phyloP scores from a whole-genome alignment of 2,329 filamentous ascomycete genomes.

The Colletotrichum tanaceti region DNA sequence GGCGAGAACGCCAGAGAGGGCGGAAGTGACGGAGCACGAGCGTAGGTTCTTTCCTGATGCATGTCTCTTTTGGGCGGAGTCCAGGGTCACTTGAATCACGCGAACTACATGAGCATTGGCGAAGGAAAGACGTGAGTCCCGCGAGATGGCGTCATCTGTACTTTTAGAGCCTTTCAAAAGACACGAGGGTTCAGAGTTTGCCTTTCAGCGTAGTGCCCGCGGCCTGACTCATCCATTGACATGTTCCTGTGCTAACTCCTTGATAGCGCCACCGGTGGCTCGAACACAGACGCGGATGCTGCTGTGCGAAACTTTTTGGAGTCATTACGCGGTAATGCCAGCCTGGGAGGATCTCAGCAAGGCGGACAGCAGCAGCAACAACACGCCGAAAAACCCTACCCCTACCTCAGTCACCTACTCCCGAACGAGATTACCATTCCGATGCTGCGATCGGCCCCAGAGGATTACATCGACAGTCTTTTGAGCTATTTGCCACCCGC shows the following conservation, averaged over 20 bases:
- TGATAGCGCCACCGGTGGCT: conserved; percentile 42
- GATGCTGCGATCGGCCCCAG: conserved; percentile 73
- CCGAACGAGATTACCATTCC: conserved; percentile 81
- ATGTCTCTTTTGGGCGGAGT: conserved; percentile 29
- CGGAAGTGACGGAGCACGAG: conserved; percentile 96
- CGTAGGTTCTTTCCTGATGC: conserved; percentile 78
- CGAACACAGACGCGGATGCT: conserved; percentile 75
- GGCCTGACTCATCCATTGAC: conserved; percentile 16
- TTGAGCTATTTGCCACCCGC: conserved; percentile 82
- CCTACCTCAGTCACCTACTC: conserved; percentile 87
- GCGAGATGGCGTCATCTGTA: conserved; percentile 42
- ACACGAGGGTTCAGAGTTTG: conserved; percentile 37
- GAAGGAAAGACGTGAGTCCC: conserved; percentile 28
- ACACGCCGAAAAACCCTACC: conserved; percentile 72
- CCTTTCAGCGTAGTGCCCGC: conserved; percentile 34
- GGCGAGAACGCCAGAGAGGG: conserved; percentile 89
- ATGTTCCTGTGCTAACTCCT: conserved; percentile 36
- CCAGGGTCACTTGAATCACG: conserved; percentile 26
- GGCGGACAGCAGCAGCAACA: conserved; percentile 50
- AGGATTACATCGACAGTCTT: conserved; percentile 77
- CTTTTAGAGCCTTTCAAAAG: conserved; percentile 44
- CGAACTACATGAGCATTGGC: conserved; percentile 24
- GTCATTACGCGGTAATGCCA: conserved; percentile 74
- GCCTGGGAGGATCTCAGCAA: conserved; percentile 49
- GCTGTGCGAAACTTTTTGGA: conserved; percentile 90